phyloP scores from a whole-genome alignment of 2,329 filamentous ascomycete species.

The Fonsecaea nubica region DNA sequence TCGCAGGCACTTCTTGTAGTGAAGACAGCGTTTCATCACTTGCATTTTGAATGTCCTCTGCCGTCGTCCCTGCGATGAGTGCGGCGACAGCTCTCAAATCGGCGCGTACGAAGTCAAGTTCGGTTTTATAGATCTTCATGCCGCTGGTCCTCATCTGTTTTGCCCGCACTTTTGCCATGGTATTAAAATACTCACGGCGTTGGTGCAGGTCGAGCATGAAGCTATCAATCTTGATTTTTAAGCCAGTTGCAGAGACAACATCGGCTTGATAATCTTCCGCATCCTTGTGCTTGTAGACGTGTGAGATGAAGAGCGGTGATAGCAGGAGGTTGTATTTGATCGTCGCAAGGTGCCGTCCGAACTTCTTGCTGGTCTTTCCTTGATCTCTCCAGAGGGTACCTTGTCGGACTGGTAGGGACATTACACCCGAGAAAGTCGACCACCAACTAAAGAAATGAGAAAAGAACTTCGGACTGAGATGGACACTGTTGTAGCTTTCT shows the following conservation, averaged over 20 bases:
- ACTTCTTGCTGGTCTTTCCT: slow-evolving; percentile 98
- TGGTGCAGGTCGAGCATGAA: slow-evolving; percentile 98
- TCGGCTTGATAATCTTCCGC: slow-evolving; percentile 80
- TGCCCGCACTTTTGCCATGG: slow-evolving; percentile 75
- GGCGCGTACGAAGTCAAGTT: slow-evolving; percentile 87
- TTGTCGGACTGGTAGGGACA: slow-evolving; percentile 93
- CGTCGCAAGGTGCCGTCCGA: slow-evolving; percentile 93
- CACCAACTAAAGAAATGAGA: slow-evolving; percentile 99
- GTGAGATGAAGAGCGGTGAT: slow-evolving; percentile 90
- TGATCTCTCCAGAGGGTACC: slow-evolving; percentile 87
- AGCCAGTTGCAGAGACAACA: slow-evolving; percentile 87
- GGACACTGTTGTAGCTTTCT: slow-evolving; percentile 93
- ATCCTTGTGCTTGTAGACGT: slow-evolving; percentile 99
- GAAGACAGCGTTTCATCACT: slow-evolving; percentile 67
- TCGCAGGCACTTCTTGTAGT: slow-evolving; percentile 59
- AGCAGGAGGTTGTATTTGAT: slow-evolving; percentile 96
- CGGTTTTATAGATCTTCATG: slow-evolving; percentile 94
- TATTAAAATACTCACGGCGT: slow-evolving; percentile 87
- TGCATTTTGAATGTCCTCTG: slow-evolving; percentile 73
- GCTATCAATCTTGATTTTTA: slow-evolving; percentile 94
- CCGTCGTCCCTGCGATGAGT: slow-evolving; percentile 79
- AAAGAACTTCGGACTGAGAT: slow-evolving; percentile 93
- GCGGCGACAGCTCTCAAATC: slow-evolving; percentile 94
- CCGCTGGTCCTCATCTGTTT: slow-evolving; percentile 82
- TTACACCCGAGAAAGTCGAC: slow-evolving; percentile 92